Conservation (phyloP, 2,329 filamentous ascomycete species). For the Chrysosporium queenslandicum region DNA sequence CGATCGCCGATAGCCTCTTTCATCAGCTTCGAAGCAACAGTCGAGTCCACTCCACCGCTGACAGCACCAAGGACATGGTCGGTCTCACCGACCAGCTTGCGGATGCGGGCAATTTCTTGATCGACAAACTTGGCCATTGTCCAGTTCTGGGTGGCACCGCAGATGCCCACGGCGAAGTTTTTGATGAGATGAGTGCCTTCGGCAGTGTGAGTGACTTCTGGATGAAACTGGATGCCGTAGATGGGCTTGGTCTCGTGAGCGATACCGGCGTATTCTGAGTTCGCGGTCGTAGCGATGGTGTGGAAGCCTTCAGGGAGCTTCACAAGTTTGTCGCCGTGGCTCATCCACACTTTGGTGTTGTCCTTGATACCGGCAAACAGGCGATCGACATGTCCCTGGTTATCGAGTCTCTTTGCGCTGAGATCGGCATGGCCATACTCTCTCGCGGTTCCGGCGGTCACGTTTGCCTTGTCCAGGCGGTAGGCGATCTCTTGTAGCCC, state of each 20-base stretch:
- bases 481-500: conserved; percentile 63
- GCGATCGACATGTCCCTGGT: conserved; percentile 51
- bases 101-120: conserved; percentile 70
- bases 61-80: conserved; percentile 75
- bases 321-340: conserved; percentile 75
- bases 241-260: conserved; percentile 51
- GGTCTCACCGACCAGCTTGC: conserved; percentile 66
- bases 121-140: conserved; percentile 75
- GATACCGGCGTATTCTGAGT: conserved; percentile 67
- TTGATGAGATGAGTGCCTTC: conserved; percentile 59
- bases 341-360: conserved; percentile 70
- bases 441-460: conserved; percentile 55
- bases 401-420: conserved; percentile 45
- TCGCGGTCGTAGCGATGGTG: conserved; percentile 62
- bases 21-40: conserved; percentile 79
- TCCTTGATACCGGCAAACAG: conserved; percentile 70
- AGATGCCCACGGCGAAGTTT: conserved; percentile 82
- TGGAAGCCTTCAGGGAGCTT: conserved; percentile 63
- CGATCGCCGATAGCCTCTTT: conserved; percentile 73
- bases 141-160: conserved; percentile 67
- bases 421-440: conserved; percentile 65
- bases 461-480: conserved; percentile 52
- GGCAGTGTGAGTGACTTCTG: conserved; percentile 63
- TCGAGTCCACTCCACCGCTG: conserved; percentile 78
- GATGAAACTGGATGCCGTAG: conserved; percentile 82